Base-by-base conservation (phyloP, 108 stramenopile genomes). In the Chaetoceros tenuissimus region DNA sequence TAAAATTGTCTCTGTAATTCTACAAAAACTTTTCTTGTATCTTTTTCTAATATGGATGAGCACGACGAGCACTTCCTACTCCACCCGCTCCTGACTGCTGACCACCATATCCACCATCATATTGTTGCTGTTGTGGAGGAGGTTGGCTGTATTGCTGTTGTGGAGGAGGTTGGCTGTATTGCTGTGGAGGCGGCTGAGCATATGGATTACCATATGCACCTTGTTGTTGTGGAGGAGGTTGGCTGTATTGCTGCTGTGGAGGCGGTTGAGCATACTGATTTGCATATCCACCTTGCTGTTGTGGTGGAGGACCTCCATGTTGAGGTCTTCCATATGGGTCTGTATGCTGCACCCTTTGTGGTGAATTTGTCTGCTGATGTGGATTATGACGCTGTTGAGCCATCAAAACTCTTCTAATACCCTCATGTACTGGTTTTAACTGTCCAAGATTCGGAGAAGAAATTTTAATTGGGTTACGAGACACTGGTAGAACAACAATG, bases 401-500 rank as follows among this genome's bases (percentile, higher is more conserved):
- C 63, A 81, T 50, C 63, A 92, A 68, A 7, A 92, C 86, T 48
- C 89, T 78, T 23, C 87, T 62, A 56, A 93, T 79, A 19, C 87
- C 92, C 68, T 87, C 85, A 54, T 93, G 92, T 2, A 89, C 87
- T 0, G 87, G 85, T 59, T 87, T 89, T 31, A 93, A 66, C 51
- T 77, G 75, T 19, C 66, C 68, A 53, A 93, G 65, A 56, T 89
- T 89, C 48, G 92, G 92, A 24, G 73, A 74, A 7, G 87, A 88
- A 64, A 93, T 93, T 74, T 93, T 93, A 80, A 93, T 89, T 20
- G 92, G 92, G 62, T 93, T 89, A 3, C 85, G 73, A 24, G 80
- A 68, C 1, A 89, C 82, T 7, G 92, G 92, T 27, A 93, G 60
- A 3, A 87, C 63, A 26, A 88, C 87, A 69, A 93, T 84, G 64